These are phyloP conservation scores for Coffea humblotiana DNA, from an alignment of 305 asterid genomes.

Conservation along the genomic window DNA sequence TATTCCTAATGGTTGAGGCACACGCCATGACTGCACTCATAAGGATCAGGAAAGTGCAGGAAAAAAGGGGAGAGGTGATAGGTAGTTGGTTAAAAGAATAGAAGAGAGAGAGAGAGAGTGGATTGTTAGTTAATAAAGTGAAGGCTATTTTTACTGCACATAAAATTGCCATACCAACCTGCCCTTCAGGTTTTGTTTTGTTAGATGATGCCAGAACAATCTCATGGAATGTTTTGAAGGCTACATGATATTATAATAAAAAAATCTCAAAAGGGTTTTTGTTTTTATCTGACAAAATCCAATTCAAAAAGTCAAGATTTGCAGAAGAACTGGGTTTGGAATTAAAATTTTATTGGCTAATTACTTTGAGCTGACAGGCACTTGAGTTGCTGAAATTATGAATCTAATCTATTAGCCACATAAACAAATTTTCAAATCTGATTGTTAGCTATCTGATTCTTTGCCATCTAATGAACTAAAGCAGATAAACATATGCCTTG, in stretches of 20 bases:
- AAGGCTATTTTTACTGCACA: too few relatives aligned
- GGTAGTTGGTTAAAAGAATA: too few relatives aligned
- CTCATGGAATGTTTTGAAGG: background rate
- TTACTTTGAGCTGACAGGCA: background rate
- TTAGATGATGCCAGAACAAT: background rate
- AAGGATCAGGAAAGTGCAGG: too few relatives aligned
- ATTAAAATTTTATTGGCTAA: background rate
- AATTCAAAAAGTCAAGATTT: background rate
- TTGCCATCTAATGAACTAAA: background rate
- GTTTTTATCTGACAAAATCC: too few relatives aligned
- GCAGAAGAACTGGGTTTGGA: too few relatives aligned
- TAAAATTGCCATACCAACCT: too few relatives aligned
- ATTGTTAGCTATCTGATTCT: background rate
- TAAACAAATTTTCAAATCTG: background rate
- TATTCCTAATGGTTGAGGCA: background rate
- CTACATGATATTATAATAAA: background rate
- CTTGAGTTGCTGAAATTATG: background rate
- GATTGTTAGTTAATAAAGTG: too few relatives aligned
- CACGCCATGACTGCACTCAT: too few relatives aligned
- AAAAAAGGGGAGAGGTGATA: too few relatives aligned
- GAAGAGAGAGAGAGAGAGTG: too few relatives aligned
- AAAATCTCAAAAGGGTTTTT: background rate
- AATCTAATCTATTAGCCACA: background rate
- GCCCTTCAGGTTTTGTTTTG: background rate
- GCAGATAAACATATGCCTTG: slow-evolving; percentile 11